Evolutionary conservation across 225 moss, liverwort and hornwort species (phyloP).

Genomic region (Polytrichum formosum): DNA sequence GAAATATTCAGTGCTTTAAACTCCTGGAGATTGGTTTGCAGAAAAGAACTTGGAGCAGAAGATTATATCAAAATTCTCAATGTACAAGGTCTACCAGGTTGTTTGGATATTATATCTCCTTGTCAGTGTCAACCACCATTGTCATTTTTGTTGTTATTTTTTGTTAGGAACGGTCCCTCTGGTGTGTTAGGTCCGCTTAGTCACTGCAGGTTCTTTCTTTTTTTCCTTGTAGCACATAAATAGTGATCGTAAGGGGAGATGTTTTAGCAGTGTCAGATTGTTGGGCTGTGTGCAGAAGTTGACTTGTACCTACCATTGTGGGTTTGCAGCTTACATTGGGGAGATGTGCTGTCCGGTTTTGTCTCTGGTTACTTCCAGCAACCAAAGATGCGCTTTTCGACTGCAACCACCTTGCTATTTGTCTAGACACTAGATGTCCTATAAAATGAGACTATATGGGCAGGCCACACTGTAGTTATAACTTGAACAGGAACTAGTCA

Average conservation of each 20-base stretch:
- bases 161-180: not conserved
- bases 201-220: constrained; percentile 18
- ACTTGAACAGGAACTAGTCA: constrained; percentile 19
- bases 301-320: constrained; percentile 52
- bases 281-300: constrained; percentile 39
- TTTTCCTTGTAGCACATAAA: constrained; percentile 6
- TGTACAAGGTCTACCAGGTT: constrained; percentile 49
- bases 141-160: constrained; percentile 9
- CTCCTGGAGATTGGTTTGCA: constrained; percentile 19
- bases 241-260: not conserved
- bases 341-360: constrained; percentile 48
- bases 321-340: constrained; percentile 60
- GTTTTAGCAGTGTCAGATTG: constrained; percentile 12
- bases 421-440: constrained; percentile 16
- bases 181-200: constrained; percentile 10
- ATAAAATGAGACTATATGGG: constrained; percentile 12
- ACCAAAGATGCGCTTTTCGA: constrained; percentile 14
- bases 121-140: constrained; percentile 20
- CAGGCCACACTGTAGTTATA: constrained; percentile 24
- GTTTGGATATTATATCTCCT: constrained; percentile 32
- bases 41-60: constrained; percentile 19
- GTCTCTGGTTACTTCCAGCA: constrained; percentile 37
- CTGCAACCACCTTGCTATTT: constrained; percentile 6
- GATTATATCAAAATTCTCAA: constrained; percentile 14
- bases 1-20: constrained; percentile 95